These are phyloP conservation scores for Trichosporon sp. DNA, from an alignment of 1,284 basidiomycete species.

Conservation along the genomic window DNA sequence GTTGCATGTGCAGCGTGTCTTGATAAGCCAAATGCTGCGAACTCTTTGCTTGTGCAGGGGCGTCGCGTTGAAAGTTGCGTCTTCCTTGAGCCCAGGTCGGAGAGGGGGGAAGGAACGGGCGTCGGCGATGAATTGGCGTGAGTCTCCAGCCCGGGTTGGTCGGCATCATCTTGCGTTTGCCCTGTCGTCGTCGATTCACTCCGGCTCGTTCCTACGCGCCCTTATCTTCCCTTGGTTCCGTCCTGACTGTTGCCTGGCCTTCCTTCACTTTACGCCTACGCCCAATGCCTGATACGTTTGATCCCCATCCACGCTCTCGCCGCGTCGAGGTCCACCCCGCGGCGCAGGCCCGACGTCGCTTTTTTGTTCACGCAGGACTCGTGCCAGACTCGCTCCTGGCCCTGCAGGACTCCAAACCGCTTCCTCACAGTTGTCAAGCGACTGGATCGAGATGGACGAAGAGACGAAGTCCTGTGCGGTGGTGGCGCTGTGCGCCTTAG, in stretches of 20 bases:
- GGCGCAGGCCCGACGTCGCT: background rate
- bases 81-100: background rate
- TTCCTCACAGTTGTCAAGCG: background rate
- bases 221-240: background rate
- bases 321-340: background rate
- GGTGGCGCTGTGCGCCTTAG: background rate
- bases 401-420: background rate
- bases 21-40: too few relatives aligned
- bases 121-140: background rate
- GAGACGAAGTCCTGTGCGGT: background rate
- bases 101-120: background rate
- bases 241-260: background rate
- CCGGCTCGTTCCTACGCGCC: slow-evolving; percentile 10
- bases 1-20: too few relatives aligned
- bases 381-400: background rate
- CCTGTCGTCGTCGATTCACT: slow-evolving; percentile 1
- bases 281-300: background rate
- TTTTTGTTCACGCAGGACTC: slow-evolving; percentile 2
- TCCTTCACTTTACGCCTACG: background rate
- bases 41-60: background rate
- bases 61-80: background rate
- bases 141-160: background rate
- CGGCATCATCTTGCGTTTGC: background rate
- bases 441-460: background rate
- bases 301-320: background rate